Base-by-base conservation (phyloP, 306 rosid genomes). In the Abrus precatorius region DNA sequence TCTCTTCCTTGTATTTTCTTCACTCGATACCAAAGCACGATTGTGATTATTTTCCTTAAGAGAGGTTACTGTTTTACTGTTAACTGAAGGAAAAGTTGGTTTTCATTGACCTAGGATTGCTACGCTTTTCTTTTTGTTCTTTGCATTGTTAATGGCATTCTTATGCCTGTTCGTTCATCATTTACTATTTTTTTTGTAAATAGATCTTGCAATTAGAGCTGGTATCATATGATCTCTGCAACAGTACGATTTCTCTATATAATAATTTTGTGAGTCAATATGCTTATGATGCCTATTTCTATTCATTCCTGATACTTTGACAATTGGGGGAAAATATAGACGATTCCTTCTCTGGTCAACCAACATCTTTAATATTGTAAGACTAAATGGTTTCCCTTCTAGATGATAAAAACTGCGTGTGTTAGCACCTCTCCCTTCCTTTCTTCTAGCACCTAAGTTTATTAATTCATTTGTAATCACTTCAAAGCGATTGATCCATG, bases 1-100 rank as follows among this genome's bases (percentile, higher is more conserved):
- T 63, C 32, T 20, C 57, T 50, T 79, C 36, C 49, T 54, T 55
- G 14, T 43, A 48, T 73, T 43, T 63, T 65, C 12, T 12, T n/a
- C 28, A 47, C 2, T 14, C 43, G 6, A 9, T 9, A 67, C 27
- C 44, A 1, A 62, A 63, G 7, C 36, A 14, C 74, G 9, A 5
- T 8, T 29, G 9, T 60, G 38, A 59, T 72, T 41, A 28, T 11
- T 43, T 64, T 67, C 44, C 29, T 55, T 66, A 13, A 11, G 66
- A 3, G 36, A 6, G 45, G 14, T 59, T 70, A 49, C 36, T n/a
- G 11, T 13, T 70, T 9, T 6, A 7, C 43, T 10, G 11, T 29
- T 60, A 69, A 36, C 48, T 3, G 65, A 63, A 63, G 48, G 48
- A 63, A 36, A 27, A 30, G 5, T 27, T 20, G 20, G 44, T 38